phyloP scores from a whole-genome alignment of 2,329 filamentous ascomycete species.

The Aspergillus phoenicis region DNA sequence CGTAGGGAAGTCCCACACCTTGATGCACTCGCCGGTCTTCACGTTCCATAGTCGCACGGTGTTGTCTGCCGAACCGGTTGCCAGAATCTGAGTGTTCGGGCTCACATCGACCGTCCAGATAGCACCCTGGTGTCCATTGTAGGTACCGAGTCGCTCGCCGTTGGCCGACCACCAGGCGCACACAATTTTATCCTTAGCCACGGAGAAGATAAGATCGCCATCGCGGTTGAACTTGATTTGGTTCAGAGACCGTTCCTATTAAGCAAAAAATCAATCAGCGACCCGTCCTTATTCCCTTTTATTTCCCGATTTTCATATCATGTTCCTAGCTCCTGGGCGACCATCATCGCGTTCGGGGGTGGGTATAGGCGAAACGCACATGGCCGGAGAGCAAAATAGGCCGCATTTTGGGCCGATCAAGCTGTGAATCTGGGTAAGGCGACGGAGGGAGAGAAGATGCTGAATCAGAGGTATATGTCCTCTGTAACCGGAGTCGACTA shows the following conservation, averaged over 20 bases:
- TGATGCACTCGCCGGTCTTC: slow-evolving; percentile 86
- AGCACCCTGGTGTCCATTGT: slow-evolving; percentile 94
- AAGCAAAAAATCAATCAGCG: slow-evolving; percentile 6
- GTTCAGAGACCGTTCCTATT: slow-evolving; percentile 83
- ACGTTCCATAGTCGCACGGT: slow-evolving; percentile 97
- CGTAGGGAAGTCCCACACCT: slow-evolving; percentile 97
- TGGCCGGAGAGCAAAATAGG: slow-evolving; percentile 95
- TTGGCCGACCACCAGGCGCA: slow-evolving; percentile 98
- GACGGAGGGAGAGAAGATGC: slow-evolving; percentile 16
- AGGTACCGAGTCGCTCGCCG: slow-evolving; percentile 94
- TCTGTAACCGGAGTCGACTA: slow-evolving; percentile 27
- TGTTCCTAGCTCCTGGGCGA: not conserved
- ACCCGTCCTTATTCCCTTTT: not conserved
- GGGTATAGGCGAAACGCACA: slow-evolving; percentile 51
- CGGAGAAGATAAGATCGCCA: slow-evolving; percentile 95
- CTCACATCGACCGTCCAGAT: slow-evolving; percentile 99
- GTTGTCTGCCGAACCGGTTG: slow-evolving; percentile 96
- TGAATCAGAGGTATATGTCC: slow-evolving; percentile 20
- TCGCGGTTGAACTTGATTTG: slow-evolving; percentile 96
- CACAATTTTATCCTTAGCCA: slow-evolving; percentile 93
- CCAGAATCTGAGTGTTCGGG: slow-evolving; percentile 86
- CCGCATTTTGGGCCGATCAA: slow-evolving; percentile 70
- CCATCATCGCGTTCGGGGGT: slow-evolving; percentile 11
- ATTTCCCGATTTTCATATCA: not conserved
- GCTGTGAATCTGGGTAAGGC: slow-evolving; percentile 24